These are phyloP conservation scores for Rubia tinctorum DNA, from an alignment of 305 asterid genomes.

Conservation along the genomic window DNA sequence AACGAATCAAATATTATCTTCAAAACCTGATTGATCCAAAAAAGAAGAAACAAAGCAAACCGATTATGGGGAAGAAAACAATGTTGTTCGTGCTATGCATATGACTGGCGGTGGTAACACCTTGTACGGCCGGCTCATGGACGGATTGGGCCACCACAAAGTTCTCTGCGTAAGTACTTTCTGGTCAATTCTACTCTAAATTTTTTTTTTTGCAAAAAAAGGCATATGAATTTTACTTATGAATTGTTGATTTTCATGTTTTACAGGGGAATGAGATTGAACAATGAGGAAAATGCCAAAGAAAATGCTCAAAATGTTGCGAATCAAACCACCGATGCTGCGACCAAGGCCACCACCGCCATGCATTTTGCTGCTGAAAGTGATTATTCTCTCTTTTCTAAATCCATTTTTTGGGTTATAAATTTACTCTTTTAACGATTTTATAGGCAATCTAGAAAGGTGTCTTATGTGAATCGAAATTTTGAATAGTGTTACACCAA, in stretches of 20 bases:
- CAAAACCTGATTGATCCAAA: background rate
- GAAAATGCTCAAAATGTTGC: slow-evolving; percentile 16
- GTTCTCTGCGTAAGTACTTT: slow-evolving; percentile 17
- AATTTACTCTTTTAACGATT: background rate
- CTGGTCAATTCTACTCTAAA: background rate
- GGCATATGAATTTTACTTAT: background rate
- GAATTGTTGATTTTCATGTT: background rate
- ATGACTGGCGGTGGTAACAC: slow-evolving; percentile 22
- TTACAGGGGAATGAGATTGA: slow-evolving; percentile 2
- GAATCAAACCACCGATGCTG: slow-evolving; percentile 20
- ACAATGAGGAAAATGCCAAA: slow-evolving; percentile 9
- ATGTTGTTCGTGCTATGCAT: slow-evolving; percentile 30
- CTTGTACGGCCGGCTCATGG: slow-evolving; percentile 28
- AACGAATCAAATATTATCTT: background rate
- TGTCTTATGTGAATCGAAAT: no score
- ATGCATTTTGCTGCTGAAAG: slow-evolving; percentile 26
- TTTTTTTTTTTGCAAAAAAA: no score
- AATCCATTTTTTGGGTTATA: background rate
- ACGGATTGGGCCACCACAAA: slow-evolving; percentile 19
- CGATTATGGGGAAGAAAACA: slow-evolving; percentile 36
- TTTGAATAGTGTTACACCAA: background rate
- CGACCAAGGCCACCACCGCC: slow-evolving; percentile 13
- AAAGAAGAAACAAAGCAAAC: no score
- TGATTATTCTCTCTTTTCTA: background rate
- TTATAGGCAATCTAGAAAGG: background rate